A percentile compares a stretch with the other conserved stretches of the same genome.
These are phyloP conservation scores for Rhizopogon rudus DNA, from an alignment of 768 basidiomycete genomes.

Conservation along the genomic window DNA sequence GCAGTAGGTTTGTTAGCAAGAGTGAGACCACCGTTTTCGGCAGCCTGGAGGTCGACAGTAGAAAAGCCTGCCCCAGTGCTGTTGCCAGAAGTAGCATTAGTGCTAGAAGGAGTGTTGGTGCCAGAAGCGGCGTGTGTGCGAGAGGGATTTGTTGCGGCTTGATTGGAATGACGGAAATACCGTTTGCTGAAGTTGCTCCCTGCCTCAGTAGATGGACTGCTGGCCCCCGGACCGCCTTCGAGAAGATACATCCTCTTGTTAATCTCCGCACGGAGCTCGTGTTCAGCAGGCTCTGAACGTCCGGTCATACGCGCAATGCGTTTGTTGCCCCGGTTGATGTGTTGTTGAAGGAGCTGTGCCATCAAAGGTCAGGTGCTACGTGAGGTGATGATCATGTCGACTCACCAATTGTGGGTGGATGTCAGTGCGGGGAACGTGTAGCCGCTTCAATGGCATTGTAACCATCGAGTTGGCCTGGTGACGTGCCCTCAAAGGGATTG, in stretches of 20 bases:
- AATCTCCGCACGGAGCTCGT: constrained; percentile 41
- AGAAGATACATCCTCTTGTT: constrained; percentile 36
- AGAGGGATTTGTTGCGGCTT: background rate
- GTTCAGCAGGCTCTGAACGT: constrained; percentile 42
- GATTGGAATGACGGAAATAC: constrained; percentile 6
- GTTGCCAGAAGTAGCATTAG: constrained; percentile 9
- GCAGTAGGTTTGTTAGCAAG: constrained; percentile 35
- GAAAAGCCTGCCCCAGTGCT: constrained; percentile 27
- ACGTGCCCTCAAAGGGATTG: constrained; percentile 14
- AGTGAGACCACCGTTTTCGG: constrained; percentile 34
- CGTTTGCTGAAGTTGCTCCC: constrained; percentile 7
- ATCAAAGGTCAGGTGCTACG: background rate
- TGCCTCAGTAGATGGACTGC: background rate
- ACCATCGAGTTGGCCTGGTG: constrained; percentile 22
- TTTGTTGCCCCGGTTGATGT: constrained; percentile 58
- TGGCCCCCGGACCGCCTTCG: constrained; percentile 17
- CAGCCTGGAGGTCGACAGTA: constrained; percentile 31
- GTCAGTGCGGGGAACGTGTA: constrained; percentile 23
- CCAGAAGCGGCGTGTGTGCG: too few species aligned
- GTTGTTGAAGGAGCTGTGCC: constrained; percentile 59
- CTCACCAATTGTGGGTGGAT: constrained; percentile 42
- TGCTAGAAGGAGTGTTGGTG: background rate
- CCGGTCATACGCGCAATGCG: constrained; percentile 71
- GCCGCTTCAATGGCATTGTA: constrained; percentile 37
- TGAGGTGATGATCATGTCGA: background rate